Conservation (phyloP, 257 asterid species). For the Anisodus acutangulus region DNA sequence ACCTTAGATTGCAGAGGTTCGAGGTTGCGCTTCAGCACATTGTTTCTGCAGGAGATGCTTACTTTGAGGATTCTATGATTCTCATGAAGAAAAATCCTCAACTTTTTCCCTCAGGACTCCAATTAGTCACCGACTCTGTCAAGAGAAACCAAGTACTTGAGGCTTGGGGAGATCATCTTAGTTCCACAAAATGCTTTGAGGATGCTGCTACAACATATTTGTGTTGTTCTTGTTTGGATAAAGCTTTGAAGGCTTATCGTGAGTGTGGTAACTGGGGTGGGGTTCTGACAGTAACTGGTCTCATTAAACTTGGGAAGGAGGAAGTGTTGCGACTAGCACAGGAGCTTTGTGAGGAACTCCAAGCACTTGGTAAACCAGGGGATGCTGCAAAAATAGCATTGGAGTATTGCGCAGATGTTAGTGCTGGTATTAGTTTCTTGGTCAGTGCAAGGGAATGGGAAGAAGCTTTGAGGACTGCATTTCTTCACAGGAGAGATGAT, state of each 20-base stretch:
- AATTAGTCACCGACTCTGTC: constrained; percentile 58
- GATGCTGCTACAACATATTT: constrained; percentile 85
- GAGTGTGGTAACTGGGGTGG: constrained; percentile 90
- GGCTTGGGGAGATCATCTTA: constrained; percentile 94
- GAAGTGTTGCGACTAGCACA: constrained; percentile 79
- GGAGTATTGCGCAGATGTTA: constrained; percentile 85
- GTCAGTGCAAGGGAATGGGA: constrained; percentile 93
- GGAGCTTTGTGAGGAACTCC: constrained; percentile 90
- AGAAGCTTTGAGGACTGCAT: constrained; percentile 85
- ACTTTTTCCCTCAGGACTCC: constrained; percentile 80
- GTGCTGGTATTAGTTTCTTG: constrained; percentile 61
- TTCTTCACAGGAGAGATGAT: constrained; percentile 74
- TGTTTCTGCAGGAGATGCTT: constrained; percentile 78
- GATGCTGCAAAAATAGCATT: constrained; percentile 89
- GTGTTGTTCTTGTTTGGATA: constrained; percentile 77
- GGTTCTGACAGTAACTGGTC: constrained; percentile 85
- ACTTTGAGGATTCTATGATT: constrained; percentile 67
- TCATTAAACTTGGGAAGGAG: constrained; percentile 69
- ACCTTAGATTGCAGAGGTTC: constrained; percentile 76
- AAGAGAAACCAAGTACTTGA: constrained; percentile 76
- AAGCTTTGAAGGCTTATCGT: constrained; percentile 85
- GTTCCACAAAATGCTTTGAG: constrained; percentile 69
- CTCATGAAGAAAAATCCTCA: constrained; percentile 80
- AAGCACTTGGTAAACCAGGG: constrained; percentile 84
- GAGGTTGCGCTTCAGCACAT: constrained; percentile 85